A percentile compares a stretch with the other conserved stretches of the same genome.
phyloP scores from a whole-genome alignment of 805 yeast genomes.

The Blastobotrys muscicola region DNA sequence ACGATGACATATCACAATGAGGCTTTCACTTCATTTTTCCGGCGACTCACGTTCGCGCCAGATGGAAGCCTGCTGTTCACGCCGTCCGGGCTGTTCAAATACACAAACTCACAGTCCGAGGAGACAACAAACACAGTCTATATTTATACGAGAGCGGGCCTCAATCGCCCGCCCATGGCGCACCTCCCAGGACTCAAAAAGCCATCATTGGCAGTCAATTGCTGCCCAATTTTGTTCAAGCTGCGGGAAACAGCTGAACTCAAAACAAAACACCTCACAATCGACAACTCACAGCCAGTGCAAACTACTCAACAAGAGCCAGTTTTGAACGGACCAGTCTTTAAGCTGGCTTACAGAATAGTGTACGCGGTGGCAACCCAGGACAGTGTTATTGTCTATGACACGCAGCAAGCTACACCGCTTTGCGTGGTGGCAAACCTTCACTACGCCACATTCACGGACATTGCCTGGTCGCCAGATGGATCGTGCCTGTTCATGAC shows the following conservation, averaged over 20 bases:
- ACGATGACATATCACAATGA: slow-evolving; percentile 68
- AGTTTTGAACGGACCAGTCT: slow-evolving; percentile 25
- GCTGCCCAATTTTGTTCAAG: slow-evolving; percentile 58
- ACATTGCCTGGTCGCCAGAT: slow-evolving; percentile 72
- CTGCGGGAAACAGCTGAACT: slow-evolving; percentile 18
- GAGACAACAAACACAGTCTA: slow-evolving; percentile 60
- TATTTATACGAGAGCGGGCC: slow-evolving; percentile 62
- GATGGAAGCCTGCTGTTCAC: slow-evolving; percentile 77
- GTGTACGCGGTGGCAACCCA: slow-evolving; percentile 90
- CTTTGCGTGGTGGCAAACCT: slow-evolving; percentile 66
- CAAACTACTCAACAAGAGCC: no score
- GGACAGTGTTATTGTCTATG: slow-evolving; percentile 72
- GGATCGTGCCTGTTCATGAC: slow-evolving; percentile 64
- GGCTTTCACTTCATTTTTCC: slow-evolving; percentile 79
- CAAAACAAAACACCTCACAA: slow-evolving; percentile 1
- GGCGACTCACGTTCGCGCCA: slow-evolving; percentile 79
- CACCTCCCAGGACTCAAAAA: slow-evolving; percentile 70
- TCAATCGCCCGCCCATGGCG: slow-evolving; percentile 63
- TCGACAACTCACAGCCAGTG: slow-evolving; percentile 1
- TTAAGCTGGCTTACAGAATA: slow-evolving; percentile 66
- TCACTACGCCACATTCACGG: slow-evolving; percentile 86
- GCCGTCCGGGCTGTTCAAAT: slow-evolving; percentile 61
- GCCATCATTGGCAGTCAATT: slow-evolving; percentile 76
- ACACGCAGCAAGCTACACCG: slow-evolving; percentile 62
- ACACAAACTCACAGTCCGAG: slow-evolving; percentile 22